Evolutionary conservation across 768 basidiomycete genomes (phyloP), one percentile per base, ranked within the genome.

Genomic region (Serendipita vermifera): DNA sequence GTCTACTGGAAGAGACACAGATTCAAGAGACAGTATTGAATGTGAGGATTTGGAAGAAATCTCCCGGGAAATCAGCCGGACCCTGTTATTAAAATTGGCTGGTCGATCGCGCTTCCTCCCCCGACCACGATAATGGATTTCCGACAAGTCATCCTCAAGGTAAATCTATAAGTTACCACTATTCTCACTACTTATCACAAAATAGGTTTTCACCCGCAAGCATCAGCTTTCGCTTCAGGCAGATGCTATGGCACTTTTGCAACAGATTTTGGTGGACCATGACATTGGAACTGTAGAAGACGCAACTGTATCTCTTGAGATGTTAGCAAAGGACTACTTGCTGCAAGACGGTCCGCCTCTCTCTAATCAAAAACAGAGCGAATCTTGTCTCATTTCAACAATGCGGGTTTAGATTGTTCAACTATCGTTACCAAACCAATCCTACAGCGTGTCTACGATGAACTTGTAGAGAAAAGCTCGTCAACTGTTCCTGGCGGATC

Each of bases 281-380:
- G 81, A 84, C 46, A 84, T 92, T 41, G 65, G n/a, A 15, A 72
- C 2, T 79, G 82, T 53, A 75, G 65, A 79, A 27, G 82, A 87
- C 40, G 71, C 85, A 15, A 86, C 89, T 59, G 73, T 74, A 36
- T 85, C 86, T 39, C 70, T 91, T 11, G 89, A 91, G 62, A 78
- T 81, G 39, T 74, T 92, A 27, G 87, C 87, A 5, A 81, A 85
- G 60, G 87, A 89, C 62, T 92, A 91, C 62, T 88, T 88, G 62
- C 87, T 83, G 62, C 88, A 92, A 68, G 89, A 91, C 72, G 88
- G 89, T 81, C 60, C 38, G 71, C 43, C n/a, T 29, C 20, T 24
- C 3, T 27, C 35, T 3, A 33, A 29, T 35, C 24, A 27, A 46
- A 13, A 29, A 20, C n/a, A 38, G 9, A 22, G 53, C 11, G 27